Conservation (phyloP, 2,329 filamentous ascomycete genomes). For the Xylaria hypoxylon region DNA sequence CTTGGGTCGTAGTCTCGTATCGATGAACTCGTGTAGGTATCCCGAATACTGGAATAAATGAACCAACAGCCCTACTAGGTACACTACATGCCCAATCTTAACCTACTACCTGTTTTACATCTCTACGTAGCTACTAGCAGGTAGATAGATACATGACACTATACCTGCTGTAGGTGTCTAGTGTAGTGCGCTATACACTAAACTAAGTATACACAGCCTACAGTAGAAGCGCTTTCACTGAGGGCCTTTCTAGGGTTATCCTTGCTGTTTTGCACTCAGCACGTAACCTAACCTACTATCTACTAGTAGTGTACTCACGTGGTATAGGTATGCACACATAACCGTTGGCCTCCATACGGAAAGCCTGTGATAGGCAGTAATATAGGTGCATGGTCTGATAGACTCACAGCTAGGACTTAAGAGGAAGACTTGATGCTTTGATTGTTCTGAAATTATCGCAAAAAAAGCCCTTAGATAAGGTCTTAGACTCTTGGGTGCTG, state of each 20-base stretch:
- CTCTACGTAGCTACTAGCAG: too few relatives aligned
- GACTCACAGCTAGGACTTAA: constrained; percentile 29
- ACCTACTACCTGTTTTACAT: too few relatives aligned
- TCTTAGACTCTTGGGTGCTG: background rate
- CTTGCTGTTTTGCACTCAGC: background rate
- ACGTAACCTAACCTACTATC: too few relatives aligned
- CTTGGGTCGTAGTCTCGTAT: constrained; percentile 21
- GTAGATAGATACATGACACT: too few relatives aligned
- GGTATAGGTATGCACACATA: too few relatives aligned
- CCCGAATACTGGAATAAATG: background rate
- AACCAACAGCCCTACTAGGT: constrained; percentile 1
- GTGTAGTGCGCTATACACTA: too few relatives aligned
- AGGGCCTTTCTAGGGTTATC: constrained; percentile 5
- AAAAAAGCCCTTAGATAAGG: background rate
- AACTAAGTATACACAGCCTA: too few relatives aligned
- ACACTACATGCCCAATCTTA: background rate
- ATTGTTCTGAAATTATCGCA: constrained; percentile 3
- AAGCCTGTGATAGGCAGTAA: background rate
- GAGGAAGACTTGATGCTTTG: constrained; percentile 1
- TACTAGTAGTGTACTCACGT: too few relatives aligned
- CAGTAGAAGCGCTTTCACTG: too few relatives aligned
- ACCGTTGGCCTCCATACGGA: constrained; percentile 4
- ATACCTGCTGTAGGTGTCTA: too few relatives aligned
- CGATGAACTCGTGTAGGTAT: background rate
- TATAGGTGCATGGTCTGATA: constrained; percentile 10